These are phyloP conservation scores for Stephanodiscus triporus DNA, from an alignment of 108 stramenopile species.

Conservation along the genomic window DNA sequence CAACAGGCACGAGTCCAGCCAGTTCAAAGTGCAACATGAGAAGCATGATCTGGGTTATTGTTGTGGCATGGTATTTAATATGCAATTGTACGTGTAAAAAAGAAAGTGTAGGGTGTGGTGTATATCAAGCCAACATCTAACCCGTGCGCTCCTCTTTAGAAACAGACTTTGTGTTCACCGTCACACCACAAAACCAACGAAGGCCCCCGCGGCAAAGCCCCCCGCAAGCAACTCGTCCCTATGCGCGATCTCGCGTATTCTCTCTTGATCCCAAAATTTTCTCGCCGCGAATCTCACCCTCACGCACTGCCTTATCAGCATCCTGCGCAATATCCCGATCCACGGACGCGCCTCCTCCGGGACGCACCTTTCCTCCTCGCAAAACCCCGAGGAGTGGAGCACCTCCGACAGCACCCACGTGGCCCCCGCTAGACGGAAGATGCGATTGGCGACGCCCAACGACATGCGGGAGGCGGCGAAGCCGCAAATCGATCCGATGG, in stretches of 20 bases:
- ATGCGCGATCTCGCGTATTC: conserved; percentile 40
- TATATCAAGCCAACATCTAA: not conserved
- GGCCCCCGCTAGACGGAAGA: conserved; percentile 38
- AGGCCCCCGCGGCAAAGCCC: conserved; percentile 45
- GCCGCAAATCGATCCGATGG: conserved; percentile 31
- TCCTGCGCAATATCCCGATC: conserved; percentile 25
- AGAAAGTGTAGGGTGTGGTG: too few relatives aligned
- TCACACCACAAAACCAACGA: conserved; percentile 48
- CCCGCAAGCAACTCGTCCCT: conserved; percentile 34
- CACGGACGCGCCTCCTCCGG: conserved; percentile 46
- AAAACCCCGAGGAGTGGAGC: conserved; percentile 39
- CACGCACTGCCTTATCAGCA: conserved; percentile 19
- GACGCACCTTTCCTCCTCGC: conserved; percentile 30
- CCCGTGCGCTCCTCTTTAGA: too few relatives aligned
- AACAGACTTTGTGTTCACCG: not conserved
- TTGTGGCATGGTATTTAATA: too few relatives aligned
- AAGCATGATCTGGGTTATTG: too few relatives aligned
- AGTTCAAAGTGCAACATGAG: too few relatives aligned
- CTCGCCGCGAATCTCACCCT: conserved; percentile 26
- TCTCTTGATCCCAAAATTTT: conserved; percentile 26
- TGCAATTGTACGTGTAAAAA: too few relatives aligned
- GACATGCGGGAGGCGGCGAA: conserved; percentile 32
- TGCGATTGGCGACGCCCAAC: conserved; percentile 42
- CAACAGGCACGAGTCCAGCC: too few relatives aligned
- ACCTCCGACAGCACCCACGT: conserved; percentile 37